Base-by-base conservation (phyloP, 2,329 filamentous ascomycete genomes). In the Amylocarpus encephaloides region DNA sequence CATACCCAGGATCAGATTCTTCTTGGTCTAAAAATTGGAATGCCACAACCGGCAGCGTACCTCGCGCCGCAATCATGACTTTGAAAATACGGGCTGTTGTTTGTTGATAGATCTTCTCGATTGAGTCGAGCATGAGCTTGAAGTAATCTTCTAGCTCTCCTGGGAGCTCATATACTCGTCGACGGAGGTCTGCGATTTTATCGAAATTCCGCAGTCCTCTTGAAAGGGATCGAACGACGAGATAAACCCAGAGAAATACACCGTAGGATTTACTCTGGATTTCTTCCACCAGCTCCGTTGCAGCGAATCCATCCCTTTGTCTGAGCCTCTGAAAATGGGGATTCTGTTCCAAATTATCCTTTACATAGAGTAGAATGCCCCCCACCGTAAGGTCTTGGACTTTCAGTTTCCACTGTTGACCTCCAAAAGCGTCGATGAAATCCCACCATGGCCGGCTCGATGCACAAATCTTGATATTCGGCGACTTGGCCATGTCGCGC, bases 181-280 rank as follows among this genome's bases (percentile, higher is more conserved):
- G n/a, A 5, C 18, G 38, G 6, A 40, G 38, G 3, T 40, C 38
- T n/a, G 38, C 3, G 18, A 32, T 29, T 4, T 26, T 32, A 36
- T 45, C 43, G 43, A n/a, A 34, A 18, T 34, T 15, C 5, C 12
- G 6, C 11, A 45, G 29, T 2, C 43, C 43, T 1, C 12, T 15
- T 15, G 53, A 18, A 2, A 62, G 46, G 11, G 33, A n/a, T 6
- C 42, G 29, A 2, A 58, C 50, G 1, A 60, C 59, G 4, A 62
- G 38, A 2, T 19, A 10, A 2, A 62, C 57, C 60, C 60, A 62
- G 2, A 62, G 54, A 29, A 62, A 56, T 2, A 62, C 52, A 2
- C 59, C 60, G 22, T 4, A 26, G 7, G 22, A 26, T 36, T 36
- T 36, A 4, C 11, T 16, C 4, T 4, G 4, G 3, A 36, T 10